These are phyloP conservation scores for Macaranga tanarius DNA, from an alignment of 441 rosid genomes.

Conservation along the genomic window DNA sequence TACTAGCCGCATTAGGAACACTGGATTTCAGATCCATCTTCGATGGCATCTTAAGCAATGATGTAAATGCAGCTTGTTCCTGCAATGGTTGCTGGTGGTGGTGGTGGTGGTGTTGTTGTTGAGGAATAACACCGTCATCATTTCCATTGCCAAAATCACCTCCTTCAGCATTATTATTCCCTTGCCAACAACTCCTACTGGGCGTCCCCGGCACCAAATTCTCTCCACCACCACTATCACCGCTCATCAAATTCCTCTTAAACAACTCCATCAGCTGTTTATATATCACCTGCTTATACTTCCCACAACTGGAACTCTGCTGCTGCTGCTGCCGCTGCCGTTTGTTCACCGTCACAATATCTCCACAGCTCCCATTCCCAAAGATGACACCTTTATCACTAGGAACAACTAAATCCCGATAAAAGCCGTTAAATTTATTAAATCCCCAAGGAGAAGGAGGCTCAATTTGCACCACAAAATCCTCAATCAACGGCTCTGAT, in stretches of 20 bases:
- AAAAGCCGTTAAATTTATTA: constrained; percentile 27
- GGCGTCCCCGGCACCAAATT: constrained; percentile 39
- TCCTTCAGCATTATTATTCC: constrained; percentile 26
- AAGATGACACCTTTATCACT: constrained; percentile 19
- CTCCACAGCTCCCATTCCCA: constrained; percentile 20
- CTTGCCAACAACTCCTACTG: constrained; percentile 28
- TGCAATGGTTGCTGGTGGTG: not conserved
- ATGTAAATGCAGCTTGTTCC: constrained; percentile 29
- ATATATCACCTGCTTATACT: constrained; percentile 49
- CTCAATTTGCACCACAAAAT: constrained; percentile 25
- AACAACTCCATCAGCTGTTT: constrained; percentile 65
- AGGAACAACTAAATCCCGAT: constrained; percentile 56
- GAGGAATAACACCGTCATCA: constrained; percentile 11
- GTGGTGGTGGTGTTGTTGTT: not conserved
- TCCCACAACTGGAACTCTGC: constrained; percentile 48
- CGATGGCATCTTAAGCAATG: constrained; percentile 33
- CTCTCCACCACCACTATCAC: constrained; percentile 34
- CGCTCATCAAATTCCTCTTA: constrained; percentile 34
- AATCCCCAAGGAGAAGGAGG: constrained; percentile 28
- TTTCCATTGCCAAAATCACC: constrained; percentile 25
- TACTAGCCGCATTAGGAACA: constrained; percentile 12
- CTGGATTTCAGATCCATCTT: constrained; percentile 30
- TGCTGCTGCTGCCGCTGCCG: constrained; percentile 28
- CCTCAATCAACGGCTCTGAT: constrained; percentile 17
- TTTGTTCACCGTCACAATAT: constrained; percentile 30